These are phyloP conservation scores for Verruconis gallopava DNA, from an alignment of 2,329 filamentous ascomycete genomes.

Conservation along the genomic window DNA sequence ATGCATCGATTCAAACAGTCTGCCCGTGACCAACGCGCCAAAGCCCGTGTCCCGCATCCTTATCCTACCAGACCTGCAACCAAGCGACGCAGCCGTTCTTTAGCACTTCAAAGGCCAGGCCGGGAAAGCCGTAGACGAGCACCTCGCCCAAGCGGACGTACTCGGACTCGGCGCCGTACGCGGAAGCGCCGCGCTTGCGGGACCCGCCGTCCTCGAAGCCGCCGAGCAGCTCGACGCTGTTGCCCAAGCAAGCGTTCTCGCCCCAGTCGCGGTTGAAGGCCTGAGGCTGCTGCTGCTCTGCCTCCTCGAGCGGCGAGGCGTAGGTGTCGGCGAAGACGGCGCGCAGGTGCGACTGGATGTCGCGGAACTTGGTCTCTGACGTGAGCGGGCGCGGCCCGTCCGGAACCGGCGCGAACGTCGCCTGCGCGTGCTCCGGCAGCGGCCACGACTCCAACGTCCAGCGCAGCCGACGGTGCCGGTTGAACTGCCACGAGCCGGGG, in stretches of 20 bases:
- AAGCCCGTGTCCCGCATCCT: too few species aligned
- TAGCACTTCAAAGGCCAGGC: constrained; percentile 87
- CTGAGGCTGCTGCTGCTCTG: constrained; percentile 50
- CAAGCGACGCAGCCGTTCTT: constrained; percentile 85
- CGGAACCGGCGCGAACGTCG: constrained; percentile 24
- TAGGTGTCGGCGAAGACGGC: constrained; percentile 58
- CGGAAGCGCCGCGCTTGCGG: constrained; percentile 7
- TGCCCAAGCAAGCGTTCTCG: constrained; percentile 74
- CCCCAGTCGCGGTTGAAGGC: constrained; percentile 84
- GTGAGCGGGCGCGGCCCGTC: constrained; percentile 37
- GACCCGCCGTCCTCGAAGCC: constrained; percentile 38
- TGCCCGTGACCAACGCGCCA: too few species aligned
- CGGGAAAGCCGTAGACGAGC: constrained; percentile 85
- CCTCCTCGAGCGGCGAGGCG: constrained; percentile 40
- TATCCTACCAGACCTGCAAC: constrained; percentile 66
- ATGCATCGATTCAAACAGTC: too few species aligned
- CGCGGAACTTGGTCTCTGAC: constrained; percentile 68
- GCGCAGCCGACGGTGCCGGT: constrained; percentile 76
- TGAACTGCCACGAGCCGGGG: constrained; percentile 92
- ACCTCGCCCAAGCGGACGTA: constrained; percentile 53
- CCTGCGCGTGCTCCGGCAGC: background rate
- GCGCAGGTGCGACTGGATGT: constrained; percentile 56
- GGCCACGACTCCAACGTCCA: constrained; percentile 53
- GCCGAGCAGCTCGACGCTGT: constrained; percentile 25
- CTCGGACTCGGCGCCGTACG: constrained; percentile 20